Percentiles rank a stretch among this genome's conserved stretches.
phyloP scores from a whole-genome alignment of 306 rosid genomes.

The Begonia peltatifolia region DNA sequence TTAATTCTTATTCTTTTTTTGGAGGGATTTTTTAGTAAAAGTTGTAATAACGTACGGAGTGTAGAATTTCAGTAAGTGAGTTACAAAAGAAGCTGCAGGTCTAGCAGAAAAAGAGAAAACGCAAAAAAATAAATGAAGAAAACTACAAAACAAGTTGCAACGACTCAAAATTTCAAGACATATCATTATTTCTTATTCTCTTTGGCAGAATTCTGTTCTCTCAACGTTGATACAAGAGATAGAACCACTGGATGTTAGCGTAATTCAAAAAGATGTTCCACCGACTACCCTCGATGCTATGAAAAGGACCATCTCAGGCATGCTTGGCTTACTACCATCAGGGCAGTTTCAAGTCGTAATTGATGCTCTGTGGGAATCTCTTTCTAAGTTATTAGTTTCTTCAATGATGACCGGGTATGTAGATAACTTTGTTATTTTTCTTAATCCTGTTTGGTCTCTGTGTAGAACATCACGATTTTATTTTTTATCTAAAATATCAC shows the following conservation, averaged over 20 bases:
- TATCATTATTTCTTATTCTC: neutral
- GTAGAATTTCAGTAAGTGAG: too few species aligned
- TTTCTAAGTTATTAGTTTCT: constrained; percentile 77
- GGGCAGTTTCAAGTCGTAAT: constrained; percentile 72
- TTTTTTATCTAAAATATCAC: too few species aligned
- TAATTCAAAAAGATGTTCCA: constrained; percentile 80
- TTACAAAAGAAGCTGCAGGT: too few species aligned
- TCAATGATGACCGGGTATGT: constrained; percentile 89
- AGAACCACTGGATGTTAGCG: constrained; percentile 78
- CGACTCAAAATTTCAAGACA: neutral
- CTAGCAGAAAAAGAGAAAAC: too few species aligned
- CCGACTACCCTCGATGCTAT: constrained; percentile 80
- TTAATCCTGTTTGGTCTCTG: neutral
- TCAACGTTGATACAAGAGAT: constrained; percentile 72
- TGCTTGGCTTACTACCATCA: constrained; percentile 92
- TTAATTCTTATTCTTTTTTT: too few species aligned
- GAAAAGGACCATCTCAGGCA: constrained; percentile 91
- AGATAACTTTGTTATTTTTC: neutral
- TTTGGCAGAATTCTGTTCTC: constrained; percentile 52
- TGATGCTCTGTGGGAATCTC: constrained; percentile 89
- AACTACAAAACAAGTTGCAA: too few species aligned
- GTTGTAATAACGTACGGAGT: too few species aligned
- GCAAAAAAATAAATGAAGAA: too few species aligned
- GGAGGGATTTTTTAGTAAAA: too few species aligned
- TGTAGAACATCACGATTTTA: too few species aligned